Base-by-base conservation (phyloP, 1,284 basidiomycete genomes). In the Malassezia dermatis region DNA sequence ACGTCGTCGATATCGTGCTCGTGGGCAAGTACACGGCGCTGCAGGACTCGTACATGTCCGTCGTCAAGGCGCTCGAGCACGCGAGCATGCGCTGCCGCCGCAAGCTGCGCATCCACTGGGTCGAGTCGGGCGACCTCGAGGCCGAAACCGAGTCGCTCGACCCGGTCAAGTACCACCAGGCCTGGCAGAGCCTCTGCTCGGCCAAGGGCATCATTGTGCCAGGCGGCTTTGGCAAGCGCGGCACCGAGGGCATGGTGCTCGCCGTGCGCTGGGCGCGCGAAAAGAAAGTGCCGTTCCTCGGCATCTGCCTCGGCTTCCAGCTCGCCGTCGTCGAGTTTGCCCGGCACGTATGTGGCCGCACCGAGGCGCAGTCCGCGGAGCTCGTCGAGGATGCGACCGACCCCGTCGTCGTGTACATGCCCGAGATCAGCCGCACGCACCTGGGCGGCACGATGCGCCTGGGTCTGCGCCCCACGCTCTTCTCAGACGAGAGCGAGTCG, bases 391-490 rank as follows among this genome's bases (percentile, higher is more conserved):
- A 75, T 13, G 78, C 79, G 21, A 69, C 77, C 17, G 79, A 88
- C 62, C 87, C 86, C 0, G 81, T 91, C 53, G 81, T 98, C 76
- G 82, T 96, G 65, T 98, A 93, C 81, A 99, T 99, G 93, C 93
- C 93, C 27, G 93, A 99, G 76, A 88, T 98, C 66, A 94, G 89
- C 42, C 88, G 87, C 74, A 96, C 91, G 7, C 90, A 98, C 65
- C 88, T 98, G 81, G 93, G 93, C 52, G 93, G 93, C 26, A 99
- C 93, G 21, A 99, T 99, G 93, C 85, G 93, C 19, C 82, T 96
- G 13, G 93, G 93, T 21, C 80, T 98, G 48, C 84, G 93, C 19
- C 90, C 94, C 5, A 96, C 93, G 2, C 81, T 95, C 49, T 96
- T 98, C 75, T 81, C 85, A 74, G 45, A 78, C 74, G 76, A 80